These are phyloP conservation scores for Niebla homalea DNA, from an alignment of 495 filamentous ascomycete species.

Conservation along the genomic window DNA sequence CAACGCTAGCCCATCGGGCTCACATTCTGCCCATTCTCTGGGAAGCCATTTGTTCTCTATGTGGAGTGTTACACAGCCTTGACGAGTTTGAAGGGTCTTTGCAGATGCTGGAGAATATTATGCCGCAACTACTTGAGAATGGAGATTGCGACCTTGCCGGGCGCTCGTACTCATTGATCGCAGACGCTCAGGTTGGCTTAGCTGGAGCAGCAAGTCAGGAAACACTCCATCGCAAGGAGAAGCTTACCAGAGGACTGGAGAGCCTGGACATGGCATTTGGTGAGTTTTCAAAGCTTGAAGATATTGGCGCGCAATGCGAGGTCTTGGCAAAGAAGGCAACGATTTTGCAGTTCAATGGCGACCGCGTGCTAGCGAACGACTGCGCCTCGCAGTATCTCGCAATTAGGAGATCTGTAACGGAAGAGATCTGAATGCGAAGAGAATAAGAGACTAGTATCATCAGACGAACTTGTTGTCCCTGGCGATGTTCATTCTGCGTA, in stretches of 20 bases:
- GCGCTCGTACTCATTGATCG: constrained; percentile 58
- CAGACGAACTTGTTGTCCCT: not conserved
- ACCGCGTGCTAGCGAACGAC: constrained; percentile 58
- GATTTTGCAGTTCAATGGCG: constrained; percentile 61
- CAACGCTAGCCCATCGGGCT: constrained; percentile 59
- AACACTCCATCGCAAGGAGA: constrained; percentile 35
- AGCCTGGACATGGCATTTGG: constrained; percentile 55
- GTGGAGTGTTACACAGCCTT: constrained; percentile 54
- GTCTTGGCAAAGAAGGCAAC: constrained; percentile 80
- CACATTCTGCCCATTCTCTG: constrained; percentile 62
- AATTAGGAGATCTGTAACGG: constrained; percentile 33
- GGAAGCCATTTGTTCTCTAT: constrained; percentile 58
- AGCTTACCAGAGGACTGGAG: constrained; percentile 49
- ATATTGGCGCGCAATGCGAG: constrained; percentile 62
- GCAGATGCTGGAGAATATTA: constrained; percentile 53
- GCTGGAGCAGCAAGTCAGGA: constrained; percentile 37
- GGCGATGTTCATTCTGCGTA: too few species aligned
- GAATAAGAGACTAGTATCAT: not conserved
- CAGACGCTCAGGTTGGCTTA: constrained; percentile 72
- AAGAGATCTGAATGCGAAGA: not conserved
- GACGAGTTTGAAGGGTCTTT: constrained; percentile 61
- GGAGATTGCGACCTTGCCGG: constrained; percentile 53
- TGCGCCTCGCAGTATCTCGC: constrained; percentile 59
- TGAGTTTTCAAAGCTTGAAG: constrained; percentile 60
- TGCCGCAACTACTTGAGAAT: constrained; percentile 73